Evolutionary conservation across 495 filamentous ascomycete genomes (phyloP), one percentile per base, ranked within the genome.

Genomic region (Paragyromitra xinjiangensis): DNA sequence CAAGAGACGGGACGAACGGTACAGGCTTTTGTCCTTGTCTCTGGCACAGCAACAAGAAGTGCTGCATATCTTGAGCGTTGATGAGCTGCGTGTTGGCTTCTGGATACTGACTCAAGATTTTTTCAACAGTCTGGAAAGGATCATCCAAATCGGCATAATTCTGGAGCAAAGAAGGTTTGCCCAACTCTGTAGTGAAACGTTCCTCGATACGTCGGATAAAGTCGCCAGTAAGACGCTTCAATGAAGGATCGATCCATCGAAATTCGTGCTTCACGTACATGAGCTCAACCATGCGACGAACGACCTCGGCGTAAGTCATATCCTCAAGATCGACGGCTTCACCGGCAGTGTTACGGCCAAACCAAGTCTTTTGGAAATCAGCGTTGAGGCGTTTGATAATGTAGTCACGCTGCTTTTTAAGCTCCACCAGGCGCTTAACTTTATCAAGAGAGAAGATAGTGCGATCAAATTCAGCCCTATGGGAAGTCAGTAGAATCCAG

Each of bases 361-460:
- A 99, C 95, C 95, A 99, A 1, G 97, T 93, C 85, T 99, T 99
- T 78, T 97, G 94, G 86, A 96, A 99, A 84, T 99, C 95, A 80
- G 94, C 93, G 78, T 99, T 98, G 75, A 99, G 90, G 84, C 97
- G 97, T 86, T 92, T 91, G 86, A 98, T 99, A 84, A 99, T 98
- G 83, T 98, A 92, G 51, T 95, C 92, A 29, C 93, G 90, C 80
- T 92, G 90, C 85, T 97, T 97, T 87, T 94, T 93, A 34, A 98
- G 87, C 85, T 97, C 95, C 6, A 93, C 90, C 5, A 98, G 85
- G 64, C 95, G 92, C 85, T 98, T 98, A 67, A 92, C 92, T 85
- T 97, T 97, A 84, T 97, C 94, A 24, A 99, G 87, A 84, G 90
- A 93, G 88, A 99, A 99, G 79, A 99, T 97, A 82, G 95, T 97